Percentiles rank a stretch among this genome's conserved stretches.
Evolutionary conservation across 805 yeast species (phyloP).

Genomic region (Ogataea corticis): DNA sequence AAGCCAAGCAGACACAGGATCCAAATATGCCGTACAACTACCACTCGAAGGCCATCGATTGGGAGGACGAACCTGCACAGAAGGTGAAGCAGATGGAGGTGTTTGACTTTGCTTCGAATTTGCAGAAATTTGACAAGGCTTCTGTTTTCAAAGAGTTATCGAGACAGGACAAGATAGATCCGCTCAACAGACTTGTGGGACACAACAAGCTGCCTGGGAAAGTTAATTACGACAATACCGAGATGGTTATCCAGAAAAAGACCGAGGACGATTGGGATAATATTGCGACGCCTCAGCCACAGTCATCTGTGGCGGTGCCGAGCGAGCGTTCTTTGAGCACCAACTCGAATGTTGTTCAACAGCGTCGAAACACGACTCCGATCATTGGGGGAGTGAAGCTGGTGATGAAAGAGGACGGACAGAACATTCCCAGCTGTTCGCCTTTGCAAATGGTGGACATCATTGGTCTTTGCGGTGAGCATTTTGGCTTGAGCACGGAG

Average conservation of each 20-base stretch:
- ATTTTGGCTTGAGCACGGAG: slow-evolving; percentile 48
- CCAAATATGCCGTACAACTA: slow-evolving; percentile 25
- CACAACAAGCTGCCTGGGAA: slow-evolving; percentile 57
- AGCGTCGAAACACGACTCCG: slow-evolving; percentile 20
- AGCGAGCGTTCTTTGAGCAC: slow-evolving; percentile 23
- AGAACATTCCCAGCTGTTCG: slow-evolving; percentile 60
- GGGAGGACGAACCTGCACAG: slow-evolving; percentile 50
- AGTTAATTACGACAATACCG: slow-evolving; percentile 64
- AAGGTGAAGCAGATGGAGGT: slow-evolving; percentile 55
- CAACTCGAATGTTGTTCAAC: slow-evolving; percentile 15
- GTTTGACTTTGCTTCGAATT: slow-evolving; percentile 82
- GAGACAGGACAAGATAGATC: slow-evolving; percentile 58
- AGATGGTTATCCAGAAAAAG: slow-evolving; percentile 63
- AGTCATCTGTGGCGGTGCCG: background rate
- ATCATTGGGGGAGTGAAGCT: slow-evolving; percentile 19
- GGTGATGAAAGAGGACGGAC: slow-evolving; percentile 20
- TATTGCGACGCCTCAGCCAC: slow-evolving; percentile 17
- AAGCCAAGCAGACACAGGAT: slow-evolving; percentile 13
- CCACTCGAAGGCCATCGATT: slow-evolving; percentile 38
- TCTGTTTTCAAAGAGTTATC: slow-evolving; percentile 78
- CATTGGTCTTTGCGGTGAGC: slow-evolving; percentile 58
- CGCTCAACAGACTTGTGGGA: slow-evolving; percentile 67
- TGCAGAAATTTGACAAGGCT: slow-evolving; percentile 78
- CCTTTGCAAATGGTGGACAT: slow-evolving; percentile 80
- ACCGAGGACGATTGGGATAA: slow-evolving; percentile 55